These are phyloP conservation scores for Dryas integrifolia DNA, from an alignment of 331 rosid genomes.

Conservation along the genomic window DNA sequence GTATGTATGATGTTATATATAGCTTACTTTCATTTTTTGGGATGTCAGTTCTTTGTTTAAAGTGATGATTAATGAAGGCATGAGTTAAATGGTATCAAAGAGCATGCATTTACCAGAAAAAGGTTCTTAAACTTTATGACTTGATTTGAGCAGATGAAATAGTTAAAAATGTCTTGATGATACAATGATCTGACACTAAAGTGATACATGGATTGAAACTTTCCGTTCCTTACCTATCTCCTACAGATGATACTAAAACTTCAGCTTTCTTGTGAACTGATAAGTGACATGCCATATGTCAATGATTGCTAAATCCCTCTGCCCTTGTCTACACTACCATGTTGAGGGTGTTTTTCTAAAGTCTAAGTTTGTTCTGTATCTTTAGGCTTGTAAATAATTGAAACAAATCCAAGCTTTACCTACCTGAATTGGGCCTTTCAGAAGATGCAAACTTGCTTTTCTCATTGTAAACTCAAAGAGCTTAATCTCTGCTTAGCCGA, in stretches of 20 bases:
- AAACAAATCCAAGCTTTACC: neutral
- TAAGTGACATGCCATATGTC: no score
- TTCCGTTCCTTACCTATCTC: no score
- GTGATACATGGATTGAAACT: no score
- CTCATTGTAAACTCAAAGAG: neutral
- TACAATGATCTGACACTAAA: no score
- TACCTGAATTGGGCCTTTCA: neutral
- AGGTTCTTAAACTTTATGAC: neutral
- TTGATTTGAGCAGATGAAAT: neutral
- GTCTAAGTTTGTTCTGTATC: no score
- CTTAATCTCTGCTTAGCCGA: neutral
- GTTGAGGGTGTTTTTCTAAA: no score
- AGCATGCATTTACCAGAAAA: neutral
- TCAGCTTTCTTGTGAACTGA: no score
- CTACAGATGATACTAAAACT: no score
- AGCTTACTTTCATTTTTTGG: neutral
- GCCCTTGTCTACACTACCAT: no score
- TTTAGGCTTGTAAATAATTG: neutral
- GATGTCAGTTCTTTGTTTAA: neutral
- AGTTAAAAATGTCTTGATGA: no score
- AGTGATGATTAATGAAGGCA: neutral
- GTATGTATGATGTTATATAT: slow-evolving; percentile 34
- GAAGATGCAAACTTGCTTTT: neutral
- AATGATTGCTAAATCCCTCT: no score
- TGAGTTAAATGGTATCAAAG: neutral